Conservation (phyloP, 768 basidiomycete genomes). For the Tricholoma bakamatsutake region DNA sequence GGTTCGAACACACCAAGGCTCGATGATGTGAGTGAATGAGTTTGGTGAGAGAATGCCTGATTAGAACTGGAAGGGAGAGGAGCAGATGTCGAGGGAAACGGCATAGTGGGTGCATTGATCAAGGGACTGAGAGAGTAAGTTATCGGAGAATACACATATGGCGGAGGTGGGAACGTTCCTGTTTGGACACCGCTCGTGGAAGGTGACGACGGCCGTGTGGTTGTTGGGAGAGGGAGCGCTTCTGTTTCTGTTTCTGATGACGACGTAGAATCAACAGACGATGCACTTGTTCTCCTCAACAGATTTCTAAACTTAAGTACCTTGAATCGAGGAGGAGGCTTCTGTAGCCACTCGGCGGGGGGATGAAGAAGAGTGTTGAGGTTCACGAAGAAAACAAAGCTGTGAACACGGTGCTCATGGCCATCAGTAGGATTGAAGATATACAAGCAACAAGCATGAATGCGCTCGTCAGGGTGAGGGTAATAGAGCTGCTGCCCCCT, state of each 20-base stretch:
- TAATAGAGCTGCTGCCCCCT: slow-evolving; percentile 32
- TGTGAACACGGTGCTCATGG: slow-evolving; percentile 33
- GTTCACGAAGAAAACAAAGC: slow-evolving; percentile 47
- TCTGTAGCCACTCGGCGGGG: slow-evolving; percentile 11
- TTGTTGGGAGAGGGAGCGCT: neutral
- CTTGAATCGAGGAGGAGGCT: slow-evolving; percentile 1
- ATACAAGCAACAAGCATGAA: slow-evolving; percentile 45
- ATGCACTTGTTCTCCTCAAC: neutral
- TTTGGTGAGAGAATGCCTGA: neutral
- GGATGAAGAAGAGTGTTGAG: slow-evolving; percentile 32
- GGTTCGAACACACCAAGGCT: neutral
- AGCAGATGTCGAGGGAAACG: neutral
- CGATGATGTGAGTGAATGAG: neutral
- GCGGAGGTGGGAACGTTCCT: neutral
- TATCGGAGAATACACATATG: slow-evolving; percentile 1
- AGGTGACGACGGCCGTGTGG: neutral
- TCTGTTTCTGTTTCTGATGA: slow-evolving; percentile 4
- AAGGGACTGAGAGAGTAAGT: slow-evolving; percentile 2
- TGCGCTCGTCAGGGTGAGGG: slow-evolving; percentile 41
- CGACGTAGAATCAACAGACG: neutral
- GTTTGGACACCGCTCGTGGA: neutral
- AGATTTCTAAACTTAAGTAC: slow-evolving; percentile 1
- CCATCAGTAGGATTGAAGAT: slow-evolving; percentile 36
- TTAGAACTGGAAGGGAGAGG: neutral
- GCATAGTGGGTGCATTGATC: slow-evolving; percentile 2